Percentiles rank a stretch among this genome's conserved stretches.
Evolutionary conservation across 352 stramenopile species (phyloP).

Genomic region (Halophytophthora polymorphica): DNA sequence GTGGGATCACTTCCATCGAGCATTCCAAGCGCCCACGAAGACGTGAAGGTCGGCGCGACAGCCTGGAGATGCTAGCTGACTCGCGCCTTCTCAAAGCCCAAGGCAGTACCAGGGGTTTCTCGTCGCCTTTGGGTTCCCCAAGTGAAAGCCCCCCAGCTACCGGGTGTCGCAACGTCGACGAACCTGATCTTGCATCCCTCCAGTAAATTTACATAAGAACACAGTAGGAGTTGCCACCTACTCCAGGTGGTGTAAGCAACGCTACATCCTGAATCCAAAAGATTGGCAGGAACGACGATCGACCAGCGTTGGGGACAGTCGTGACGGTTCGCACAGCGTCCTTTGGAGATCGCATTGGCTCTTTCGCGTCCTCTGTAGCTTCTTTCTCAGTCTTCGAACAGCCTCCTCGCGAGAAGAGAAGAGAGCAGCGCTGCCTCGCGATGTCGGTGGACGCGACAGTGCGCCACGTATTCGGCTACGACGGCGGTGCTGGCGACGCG

Average conservation of each 20-base stretch:
- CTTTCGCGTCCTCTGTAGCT: background rate
- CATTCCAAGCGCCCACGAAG: slow-evolving; percentile 4
- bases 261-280: too few species aligned
- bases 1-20: background rate
- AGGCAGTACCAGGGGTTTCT: background rate
- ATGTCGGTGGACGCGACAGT: slow-evolving; percentile 57
- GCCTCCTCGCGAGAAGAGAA: too few species aligned
- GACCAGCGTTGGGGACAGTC: too few species aligned
- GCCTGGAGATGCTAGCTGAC: slow-evolving; percentile 13
- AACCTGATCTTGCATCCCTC: too few species aligned
- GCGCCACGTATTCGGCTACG: slow-evolving; percentile 68
- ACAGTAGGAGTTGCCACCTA: too few species aligned
- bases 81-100: slow-evolving; percentile 14
- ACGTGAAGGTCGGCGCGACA: slow-evolving; percentile 11
- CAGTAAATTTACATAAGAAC: too few species aligned
- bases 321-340: too few species aligned
- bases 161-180: too few species aligned
- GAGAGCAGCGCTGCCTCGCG: background rate
- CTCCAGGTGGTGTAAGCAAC: too few species aligned
- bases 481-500: slow-evolving; percentile 19
- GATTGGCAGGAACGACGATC: too few species aligned
- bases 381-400: too few species aligned
- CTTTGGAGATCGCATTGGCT: background rate
- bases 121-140: background rate
- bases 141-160: background rate